Evolutionary conservation across 768 basidiomycete species (phyloP).

Genomic region (Coprinellus aureogranulatus): DNA sequence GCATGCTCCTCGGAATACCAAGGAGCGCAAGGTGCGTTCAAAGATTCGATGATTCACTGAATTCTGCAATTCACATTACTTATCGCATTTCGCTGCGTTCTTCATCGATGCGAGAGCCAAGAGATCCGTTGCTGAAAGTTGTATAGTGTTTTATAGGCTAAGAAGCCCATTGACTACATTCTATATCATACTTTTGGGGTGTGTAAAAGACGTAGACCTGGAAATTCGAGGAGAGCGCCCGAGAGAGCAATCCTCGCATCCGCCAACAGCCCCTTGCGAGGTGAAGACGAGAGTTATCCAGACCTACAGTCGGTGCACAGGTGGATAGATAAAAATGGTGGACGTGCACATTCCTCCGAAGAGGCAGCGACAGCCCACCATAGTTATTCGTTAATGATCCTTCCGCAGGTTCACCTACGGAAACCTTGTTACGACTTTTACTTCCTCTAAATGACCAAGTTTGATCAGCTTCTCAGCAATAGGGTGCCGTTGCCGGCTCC

Average conservation of each 20-base stretch:
- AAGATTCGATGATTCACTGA: slow-evolving; percentile 83
- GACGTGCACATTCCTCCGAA: slow-evolving; percentile 34
- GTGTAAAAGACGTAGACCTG: slow-evolving; percentile 26
- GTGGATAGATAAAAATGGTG: slow-evolving; percentile 38
- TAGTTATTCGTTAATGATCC: slow-evolving; percentile 59
- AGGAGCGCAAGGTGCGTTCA: slow-evolving; percentile 78
- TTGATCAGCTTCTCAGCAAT: slow-evolving; percentile 23
- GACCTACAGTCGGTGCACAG: slow-evolving; percentile 42
- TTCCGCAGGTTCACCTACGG: slow-evolving; percentile 81
- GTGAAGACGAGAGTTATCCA: slow-evolving; percentile 6
- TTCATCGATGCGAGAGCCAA: slow-evolving; percentile 68
- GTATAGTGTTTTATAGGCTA: slow-evolving; percentile 31
- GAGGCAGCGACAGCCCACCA: slow-evolving; percentile 33
- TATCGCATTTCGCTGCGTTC: slow-evolving; percentile 79
- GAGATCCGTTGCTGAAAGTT: slow-evolving; percentile 53
- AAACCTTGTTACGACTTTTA: slow-evolving; percentile 83
- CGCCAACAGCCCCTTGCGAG: no score
- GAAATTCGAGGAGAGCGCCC: slow-evolving; percentile 15
- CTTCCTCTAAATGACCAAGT: slow-evolving; percentile 64
- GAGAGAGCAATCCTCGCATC: slow-evolving; percentile 1
- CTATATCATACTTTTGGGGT: slow-evolving; percentile 19
- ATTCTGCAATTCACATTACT: slow-evolving; percentile 83
- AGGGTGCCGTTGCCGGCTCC: slow-evolving; percentile 50
- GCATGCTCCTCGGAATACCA: slow-evolving; percentile 73
- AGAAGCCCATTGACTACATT: slow-evolving; percentile 25